These are phyloP conservation scores for Houttuynia cordata DNA, from an alignment of 164 flowering plant genomes.

Conservation along the genomic window DNA sequence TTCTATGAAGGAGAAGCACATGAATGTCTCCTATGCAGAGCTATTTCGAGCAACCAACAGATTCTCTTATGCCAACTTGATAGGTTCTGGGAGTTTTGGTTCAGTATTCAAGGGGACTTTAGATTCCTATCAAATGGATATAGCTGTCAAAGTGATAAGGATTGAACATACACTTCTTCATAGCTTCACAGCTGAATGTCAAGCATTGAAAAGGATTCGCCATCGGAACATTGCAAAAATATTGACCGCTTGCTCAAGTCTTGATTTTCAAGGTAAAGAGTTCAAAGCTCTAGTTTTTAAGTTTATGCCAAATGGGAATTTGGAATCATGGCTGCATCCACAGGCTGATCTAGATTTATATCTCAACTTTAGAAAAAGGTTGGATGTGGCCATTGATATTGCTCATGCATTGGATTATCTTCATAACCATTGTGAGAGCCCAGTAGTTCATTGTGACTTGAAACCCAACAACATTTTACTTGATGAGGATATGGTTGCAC, in stretches of 20 bases:
- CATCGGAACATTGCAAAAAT: slow-evolving; percentile 27
- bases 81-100: slow-evolving; percentile 6
- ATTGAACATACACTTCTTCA: slow-evolving; percentile 17
- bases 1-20: not conserved
- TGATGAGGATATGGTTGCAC: slow-evolving; percentile 15
- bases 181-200: slow-evolving; percentile 24
- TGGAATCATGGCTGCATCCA: slow-evolving; percentile 4
- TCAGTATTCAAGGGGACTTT: slow-evolving; percentile 3
- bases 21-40: slow-evolving; percentile 1
- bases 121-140: not conserved
- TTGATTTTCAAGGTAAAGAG: slow-evolving; percentile 19
- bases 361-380: slow-evolving; percentile 1
- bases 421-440: too few species aligned
- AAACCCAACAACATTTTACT: slow-evolving; percentile 15
- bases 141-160: slow-evolving; percentile 11
- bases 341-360: not conserved
- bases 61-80: slow-evolving; percentile 1
- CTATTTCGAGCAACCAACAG: slow-evolving; percentile 1
- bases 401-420: too few species aligned
- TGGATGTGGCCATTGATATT: slow-evolving; percentile 2
- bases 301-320: slow-evolving; percentile 8
- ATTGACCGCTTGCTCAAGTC: slow-evolving; percentile 17
- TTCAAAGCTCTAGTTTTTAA: slow-evolving; percentile 15
- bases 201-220: too few species aligned
- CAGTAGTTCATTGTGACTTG: slow-evolving; percentile 14